Conservation (phyloP, 2,329 filamentous ascomycete species). For the Xylariaceae sp. region DNA sequence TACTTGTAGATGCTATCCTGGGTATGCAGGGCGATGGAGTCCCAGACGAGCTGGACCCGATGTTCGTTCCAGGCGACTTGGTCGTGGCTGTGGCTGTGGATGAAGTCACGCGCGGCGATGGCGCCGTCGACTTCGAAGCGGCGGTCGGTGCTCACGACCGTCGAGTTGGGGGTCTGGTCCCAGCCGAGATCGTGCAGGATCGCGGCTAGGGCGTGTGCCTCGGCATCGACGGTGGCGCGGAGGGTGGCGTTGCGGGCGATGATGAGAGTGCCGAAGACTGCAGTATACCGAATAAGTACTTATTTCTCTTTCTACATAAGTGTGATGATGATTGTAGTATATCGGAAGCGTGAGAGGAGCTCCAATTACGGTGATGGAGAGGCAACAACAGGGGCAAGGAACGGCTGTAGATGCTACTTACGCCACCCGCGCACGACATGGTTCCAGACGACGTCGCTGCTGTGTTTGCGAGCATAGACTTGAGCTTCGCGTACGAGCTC, state of each 20-base stretch:
- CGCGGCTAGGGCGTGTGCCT: slow-evolving; percentile 49
- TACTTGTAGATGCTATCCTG: slow-evolving; percentile 46
- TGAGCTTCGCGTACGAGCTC: slow-evolving; percentile 28
- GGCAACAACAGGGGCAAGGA: neutral
- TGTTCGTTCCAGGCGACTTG: slow-evolving; percentile 44
- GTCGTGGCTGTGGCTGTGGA: slow-evolving; percentile 34
- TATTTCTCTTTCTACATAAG: neutral
- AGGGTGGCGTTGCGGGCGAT: slow-evolving; percentile 24
- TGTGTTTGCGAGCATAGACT: slow-evolving; percentile 18
- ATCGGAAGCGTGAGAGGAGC: too few species aligned
- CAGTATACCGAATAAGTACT: neutral
- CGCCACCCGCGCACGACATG: slow-evolving; percentile 26
- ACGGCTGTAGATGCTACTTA: slow-evolving; percentile 1
- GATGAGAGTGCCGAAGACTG: slow-evolving; percentile 23
- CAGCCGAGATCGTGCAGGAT: slow-evolving; percentile 54
- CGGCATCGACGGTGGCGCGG: slow-evolving; percentile 47
- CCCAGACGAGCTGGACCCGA: slow-evolving; percentile 53
- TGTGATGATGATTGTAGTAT: too few species aligned
- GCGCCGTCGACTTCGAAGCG: slow-evolving; percentile 60
- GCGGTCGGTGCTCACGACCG: slow-evolving; percentile 49
- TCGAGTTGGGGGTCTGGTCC: slow-evolving; percentile 43
- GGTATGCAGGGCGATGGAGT: slow-evolving; percentile 55
- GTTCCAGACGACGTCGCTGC: slow-evolving; percentile 22
- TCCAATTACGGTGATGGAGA: neutral
- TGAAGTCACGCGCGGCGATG: slow-evolving; percentile 50